These are phyloP conservation scores for Wickerhamiella occidentalis DNA, from an alignment of 805 yeast genomes.

Conservation along the genomic window DNA sequence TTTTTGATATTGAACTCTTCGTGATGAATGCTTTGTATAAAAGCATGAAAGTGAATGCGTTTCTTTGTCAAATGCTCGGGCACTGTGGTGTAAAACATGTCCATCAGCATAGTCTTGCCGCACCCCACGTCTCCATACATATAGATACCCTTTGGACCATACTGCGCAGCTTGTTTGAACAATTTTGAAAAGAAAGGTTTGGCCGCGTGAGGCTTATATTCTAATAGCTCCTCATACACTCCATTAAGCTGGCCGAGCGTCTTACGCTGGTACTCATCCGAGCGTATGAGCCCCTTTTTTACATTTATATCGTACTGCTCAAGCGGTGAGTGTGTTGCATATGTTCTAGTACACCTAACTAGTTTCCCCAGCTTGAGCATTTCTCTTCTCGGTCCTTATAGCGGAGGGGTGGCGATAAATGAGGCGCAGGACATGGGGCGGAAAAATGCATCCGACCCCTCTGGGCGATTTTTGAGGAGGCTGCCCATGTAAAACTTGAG, in stretches of 20 bases:
- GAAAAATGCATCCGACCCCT: too few species aligned
- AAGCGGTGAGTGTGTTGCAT: slow-evolving; percentile 20
- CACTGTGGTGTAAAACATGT: slow-evolving; percentile 73
- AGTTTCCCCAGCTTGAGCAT: neutral
- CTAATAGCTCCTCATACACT: slow-evolving; percentile 42
- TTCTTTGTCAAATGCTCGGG: slow-evolving; percentile 66
- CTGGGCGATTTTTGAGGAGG: too few species aligned
- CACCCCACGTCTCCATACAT: slow-evolving; percentile 97
- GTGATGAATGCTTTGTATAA: slow-evolving; percentile 89
- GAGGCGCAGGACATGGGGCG: neutral
- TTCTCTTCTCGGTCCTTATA: neutral
- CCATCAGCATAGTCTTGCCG: slow-evolving; percentile 98
- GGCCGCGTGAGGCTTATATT: slow-evolving; percentile 45
- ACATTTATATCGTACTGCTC: slow-evolving; percentile 29
- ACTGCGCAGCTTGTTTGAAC: neutral
- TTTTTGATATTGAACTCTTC: slow-evolving; percentile 63
- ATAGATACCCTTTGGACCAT: slow-evolving; percentile 67
- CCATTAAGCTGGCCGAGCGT: slow-evolving; percentile 50
- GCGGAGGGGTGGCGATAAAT: neutral
- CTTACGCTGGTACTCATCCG: slow-evolving; percentile 71
- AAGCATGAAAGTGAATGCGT: slow-evolving; percentile 89
- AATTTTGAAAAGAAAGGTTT: slow-evolving; percentile 21
- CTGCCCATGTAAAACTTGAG: too few species aligned
- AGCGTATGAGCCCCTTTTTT: slow-evolving; percentile 29
- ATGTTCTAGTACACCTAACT: neutral